Base-by-base conservation (phyloP, 176 grass and related monocot species). In the Sorghum bicolor region DNA sequence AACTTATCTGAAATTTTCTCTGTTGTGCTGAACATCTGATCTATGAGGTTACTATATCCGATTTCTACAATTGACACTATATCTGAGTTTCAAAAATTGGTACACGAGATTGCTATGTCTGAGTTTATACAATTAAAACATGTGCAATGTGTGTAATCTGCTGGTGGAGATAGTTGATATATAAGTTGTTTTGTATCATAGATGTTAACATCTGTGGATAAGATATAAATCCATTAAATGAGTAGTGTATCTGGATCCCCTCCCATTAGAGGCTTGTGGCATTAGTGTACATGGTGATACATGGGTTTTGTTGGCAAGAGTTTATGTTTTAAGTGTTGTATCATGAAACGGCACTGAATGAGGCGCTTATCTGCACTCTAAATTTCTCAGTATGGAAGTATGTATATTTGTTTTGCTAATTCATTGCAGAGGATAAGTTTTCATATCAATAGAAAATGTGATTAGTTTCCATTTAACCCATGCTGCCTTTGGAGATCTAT, bases 1-100 rank as follows among this genome's bases (percentile, higher is more conserved):
- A 74, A 8, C 52, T n/a, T 5, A 80, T 80, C 10, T 86, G 41
- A 53, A 48, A 68, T 28, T 86, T 22, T 24, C 13, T 20, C 63
- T 63, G 29, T 50, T 64, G 19, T 63, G 20, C 28, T 32, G 82
- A 61, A 30, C 43, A 77, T 85, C 45, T 41, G n/a, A 57, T 30
- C 6, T 40, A 44, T 60, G 67, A 24, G 2, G 10, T 62, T 68
- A 22, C 3, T 67, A 2, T 69, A n/a, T n/a, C 9, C 2, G 20
- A 43, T 43, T 43, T 43, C 37, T 14, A 8, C 5, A 9, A 28
- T 71, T 45, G 39, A 45, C 26, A 5, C 41, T 48, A 19, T 48
- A 30, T 47, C 3, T 29, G 14, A 47, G 70, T 30, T 30, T 30
- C 41, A 9, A 2, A 7, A 65, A 65, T 65, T 17, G 63, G 30